phyloP scores from a whole-genome alignment of 139 green algal genomes.

The Eudorina sp. region DNA sequence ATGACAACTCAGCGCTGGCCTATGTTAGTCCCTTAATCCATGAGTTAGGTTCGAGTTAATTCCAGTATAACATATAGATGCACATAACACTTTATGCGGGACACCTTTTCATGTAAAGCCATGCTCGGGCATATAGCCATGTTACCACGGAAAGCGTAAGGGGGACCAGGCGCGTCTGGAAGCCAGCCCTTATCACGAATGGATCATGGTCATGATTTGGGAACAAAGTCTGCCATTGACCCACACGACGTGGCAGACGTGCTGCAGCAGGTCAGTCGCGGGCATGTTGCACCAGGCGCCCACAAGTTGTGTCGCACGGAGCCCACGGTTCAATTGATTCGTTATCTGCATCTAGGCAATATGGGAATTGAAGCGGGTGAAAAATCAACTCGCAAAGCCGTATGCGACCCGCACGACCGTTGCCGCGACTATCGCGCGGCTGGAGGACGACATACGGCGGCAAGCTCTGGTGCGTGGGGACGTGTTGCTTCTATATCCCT shows the following conservation, averaged over 20 bases:
- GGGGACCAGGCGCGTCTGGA: background rate
- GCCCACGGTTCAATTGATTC: too few species aligned
- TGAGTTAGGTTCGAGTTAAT: too few species aligned
- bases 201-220: background rate
- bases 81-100: too few species aligned
- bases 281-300: too few species aligned
- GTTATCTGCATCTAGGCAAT: slow-evolving; percentile 56
- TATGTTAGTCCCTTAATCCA: too few species aligned
- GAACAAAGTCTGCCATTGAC: background rate
- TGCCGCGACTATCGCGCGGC: slow-evolving; percentile 43
- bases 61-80: too few species aligned
- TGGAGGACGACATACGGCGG: slow-evolving; percentile 56
- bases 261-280: slow-evolving; percentile 37
- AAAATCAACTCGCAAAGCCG: slow-evolving; percentile 55
- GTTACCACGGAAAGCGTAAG: too few species aligned
- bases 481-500: too few species aligned
- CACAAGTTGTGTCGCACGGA: too few species aligned
- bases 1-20: too few species aligned
- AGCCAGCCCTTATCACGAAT: background rate
- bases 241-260: slow-evolving; percentile 37
- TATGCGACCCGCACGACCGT: slow-evolving; percentile 51
- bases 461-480: slow-evolving; percentile 49
- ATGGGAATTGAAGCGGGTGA: slow-evolving; percentile 57
- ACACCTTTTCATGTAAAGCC: too few species aligned
- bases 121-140: too few species aligned